A percentile compares a stretch with the other conserved stretches of the same genome.
phyloP scores from a whole-genome alignment of 1,139 yeast species.

The Candida dubliniensis region DNA sequence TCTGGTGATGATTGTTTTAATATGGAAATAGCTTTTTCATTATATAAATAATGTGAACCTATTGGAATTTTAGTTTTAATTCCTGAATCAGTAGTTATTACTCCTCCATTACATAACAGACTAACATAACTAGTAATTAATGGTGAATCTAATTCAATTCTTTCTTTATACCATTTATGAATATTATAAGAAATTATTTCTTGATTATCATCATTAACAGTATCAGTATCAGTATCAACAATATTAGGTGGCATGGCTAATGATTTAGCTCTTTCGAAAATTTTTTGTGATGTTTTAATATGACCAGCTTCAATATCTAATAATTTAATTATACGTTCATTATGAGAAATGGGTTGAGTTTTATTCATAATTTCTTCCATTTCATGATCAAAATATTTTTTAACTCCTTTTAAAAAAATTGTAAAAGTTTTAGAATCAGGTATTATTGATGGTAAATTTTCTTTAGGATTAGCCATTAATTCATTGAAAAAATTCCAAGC shows the following conservation, averaged over 20 bases:
- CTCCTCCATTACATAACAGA: constrained; percentile 30
- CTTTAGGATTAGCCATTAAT: constrained; percentile 21
- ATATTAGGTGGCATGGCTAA: constrained; percentile 39
- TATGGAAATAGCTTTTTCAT: constrained; percentile 16
- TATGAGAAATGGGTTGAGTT: constrained; percentile 12
- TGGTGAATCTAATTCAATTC: constrained; percentile 16
- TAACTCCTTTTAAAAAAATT: constrained; percentile 40
- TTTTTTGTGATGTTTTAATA: constrained; percentile 27
- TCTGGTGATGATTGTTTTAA: constrained; percentile 24
- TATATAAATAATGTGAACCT: constrained; percentile 35
- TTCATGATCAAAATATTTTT: constrained; percentile 21
- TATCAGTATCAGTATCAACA: too few species aligned
- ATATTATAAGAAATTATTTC: background rate
- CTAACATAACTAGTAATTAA: constrained; percentile 31
- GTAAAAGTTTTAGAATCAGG: constrained; percentile 44
- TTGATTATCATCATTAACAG: background rate
- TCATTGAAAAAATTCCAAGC: constrained; percentile 45
- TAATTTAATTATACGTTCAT: constrained; percentile 24
- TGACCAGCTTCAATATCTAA: constrained; percentile 31
- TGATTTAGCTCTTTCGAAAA: constrained; percentile 27
- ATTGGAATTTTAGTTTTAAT: background rate
- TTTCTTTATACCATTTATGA: constrained; percentile 2
- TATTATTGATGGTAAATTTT: constrained; percentile 16
- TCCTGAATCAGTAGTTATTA: background rate
- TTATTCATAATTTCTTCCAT: constrained; percentile 18